Percentiles rank a stretch among this genome's conserved stretches.
phyloP scores from a whole-genome alignment of 1,284 basidiomycete species.

The Sanghuangporus weigelae region DNA sequence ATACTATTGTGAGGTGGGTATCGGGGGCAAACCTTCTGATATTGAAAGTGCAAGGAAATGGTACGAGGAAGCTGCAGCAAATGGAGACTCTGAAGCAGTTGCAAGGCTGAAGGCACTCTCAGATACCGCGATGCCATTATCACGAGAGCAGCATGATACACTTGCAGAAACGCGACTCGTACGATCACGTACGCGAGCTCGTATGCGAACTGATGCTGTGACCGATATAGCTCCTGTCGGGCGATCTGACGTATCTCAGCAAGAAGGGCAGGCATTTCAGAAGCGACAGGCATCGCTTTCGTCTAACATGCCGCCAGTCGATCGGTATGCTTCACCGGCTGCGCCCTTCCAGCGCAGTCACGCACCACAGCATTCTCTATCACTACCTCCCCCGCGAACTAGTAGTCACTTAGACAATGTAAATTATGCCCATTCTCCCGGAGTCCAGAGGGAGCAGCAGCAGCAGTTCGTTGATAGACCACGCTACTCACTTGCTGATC shows the following conservation, averaged over 20 bases:
- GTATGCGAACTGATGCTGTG: slow-evolving; percentile 53
- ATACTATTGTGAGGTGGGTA: slow-evolving; percentile 84
- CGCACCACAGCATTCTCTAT: slow-evolving; percentile 18
- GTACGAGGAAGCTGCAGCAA: slow-evolving; percentile 71
- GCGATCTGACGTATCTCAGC: slow-evolving; percentile 25
- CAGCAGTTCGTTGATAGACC: slow-evolving; percentile 30
- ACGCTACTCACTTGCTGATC: slow-evolving; percentile 37
- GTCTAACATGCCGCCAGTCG: slow-evolving; percentile 15
- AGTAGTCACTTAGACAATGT: neutral
- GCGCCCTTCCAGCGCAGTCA: neutral
- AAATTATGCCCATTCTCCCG: neutral
- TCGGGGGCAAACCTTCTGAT: slow-evolving; percentile 56
- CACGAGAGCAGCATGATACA: slow-evolving; percentile 73
- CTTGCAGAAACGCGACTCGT: slow-evolving; percentile 79
- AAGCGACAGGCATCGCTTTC: slow-evolving; percentile 12
- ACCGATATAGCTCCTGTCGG: slow-evolving; percentile 12
- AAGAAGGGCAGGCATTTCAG: slow-evolving; percentile 26
- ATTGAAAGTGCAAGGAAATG: slow-evolving; percentile 61
- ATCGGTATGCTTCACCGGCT: neutral
- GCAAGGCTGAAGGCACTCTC: slow-evolving; percentile 71
- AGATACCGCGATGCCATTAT: slow-evolving; percentile 54
- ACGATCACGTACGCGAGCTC: slow-evolving; percentile 78
- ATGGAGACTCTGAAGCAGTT: slow-evolving; percentile 77
- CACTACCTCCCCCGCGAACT: neutral
- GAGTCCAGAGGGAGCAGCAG: neutral